Evolutionary conservation across 1,284 basidiomycete species (phyloP).

Genomic region (Sporisorium scitamineum): DNA sequence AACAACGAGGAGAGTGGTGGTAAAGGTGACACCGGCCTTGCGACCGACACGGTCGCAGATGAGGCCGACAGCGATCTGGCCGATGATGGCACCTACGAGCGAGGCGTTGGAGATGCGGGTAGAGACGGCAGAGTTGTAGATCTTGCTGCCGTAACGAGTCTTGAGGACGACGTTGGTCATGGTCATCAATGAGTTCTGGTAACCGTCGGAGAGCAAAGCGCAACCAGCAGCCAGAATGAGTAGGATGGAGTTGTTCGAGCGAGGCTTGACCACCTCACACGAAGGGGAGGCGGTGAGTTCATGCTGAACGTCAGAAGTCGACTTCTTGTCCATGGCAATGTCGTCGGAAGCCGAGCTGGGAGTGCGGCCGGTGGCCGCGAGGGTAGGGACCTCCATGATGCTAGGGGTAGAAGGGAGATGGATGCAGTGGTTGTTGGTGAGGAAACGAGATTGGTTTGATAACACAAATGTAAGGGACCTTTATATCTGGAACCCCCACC

Average conservation of each 20-base stretch:
- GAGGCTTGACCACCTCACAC: conserved; percentile 5
- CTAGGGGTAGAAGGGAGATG: not conserved
- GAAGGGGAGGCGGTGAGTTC: not conserved
- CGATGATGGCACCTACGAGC: conserved; percentile 78
- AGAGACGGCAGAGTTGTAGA: conserved; percentile 76
- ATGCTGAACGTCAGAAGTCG: not conserved
- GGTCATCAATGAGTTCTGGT: conserved; percentile 73
- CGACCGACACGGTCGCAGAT: conserved; percentile 78
- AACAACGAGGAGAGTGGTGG: conserved; percentile 78
- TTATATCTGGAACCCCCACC: no score
- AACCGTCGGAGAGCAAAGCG: conserved; percentile 77
- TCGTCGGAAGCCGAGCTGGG: conserved; percentile 13
- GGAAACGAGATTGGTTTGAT: not conserved
- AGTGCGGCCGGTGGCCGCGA: conserved; percentile 10
- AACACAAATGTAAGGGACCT: no score
- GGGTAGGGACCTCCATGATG: conserved; percentile 20
- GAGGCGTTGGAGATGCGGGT: conserved; percentile 81
- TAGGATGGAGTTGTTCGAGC: conserved; percentile 23
- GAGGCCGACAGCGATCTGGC: conserved; percentile 77
- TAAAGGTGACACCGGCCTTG: conserved; percentile 69
- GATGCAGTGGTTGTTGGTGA: not conserved
- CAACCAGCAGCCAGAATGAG: conserved; percentile 32
- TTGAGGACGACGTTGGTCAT: conserved; percentile 60
- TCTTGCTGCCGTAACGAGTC: conserved; percentile 65
- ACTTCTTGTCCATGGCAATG: not conserved